A percentile compares a stretch with the other conserved stretches of the same genome.
These are phyloP conservation scores for Neurospora sublineolata DNA, from an alignment of 495 filamentous ascomycete species.

Conservation along the genomic window DNA sequence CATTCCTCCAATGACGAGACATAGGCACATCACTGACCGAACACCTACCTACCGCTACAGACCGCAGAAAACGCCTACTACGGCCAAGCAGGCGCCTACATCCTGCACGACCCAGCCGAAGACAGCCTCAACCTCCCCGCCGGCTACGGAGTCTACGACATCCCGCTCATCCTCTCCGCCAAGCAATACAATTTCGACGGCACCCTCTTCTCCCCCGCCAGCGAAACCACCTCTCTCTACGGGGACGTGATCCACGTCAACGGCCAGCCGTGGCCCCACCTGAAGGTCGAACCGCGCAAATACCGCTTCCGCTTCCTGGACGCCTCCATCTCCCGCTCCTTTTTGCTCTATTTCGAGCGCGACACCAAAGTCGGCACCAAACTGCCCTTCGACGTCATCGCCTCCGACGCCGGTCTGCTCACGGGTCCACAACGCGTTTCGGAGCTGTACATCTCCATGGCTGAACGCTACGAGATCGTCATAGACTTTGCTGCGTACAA, in stretches of 20 bases:
- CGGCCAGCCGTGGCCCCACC: conserved; percentile 44
- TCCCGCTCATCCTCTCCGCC: conserved; percentile 37
- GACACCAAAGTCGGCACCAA: conserved; percentile 6
- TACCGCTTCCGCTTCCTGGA: conserved; percentile 45
- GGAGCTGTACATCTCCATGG: conserved; percentile 37
- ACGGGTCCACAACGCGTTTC: conserved; percentile 20
- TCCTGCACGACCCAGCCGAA: conserved; percentile 33
- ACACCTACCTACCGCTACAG: not conserved
- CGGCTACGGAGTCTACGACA: conserved; percentile 37
- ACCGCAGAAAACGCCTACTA: conserved; percentile 44
- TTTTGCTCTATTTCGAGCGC: conserved; percentile 32
- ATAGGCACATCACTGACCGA: too few relatives aligned
- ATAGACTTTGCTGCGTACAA: conserved; percentile 40
- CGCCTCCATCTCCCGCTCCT: conserved; percentile 38
- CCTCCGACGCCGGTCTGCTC: conserved; percentile 39
- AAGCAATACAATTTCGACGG: conserved; percentile 41
- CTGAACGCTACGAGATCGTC: conserved; percentile 44
- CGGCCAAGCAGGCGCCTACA: conserved; percentile 39
- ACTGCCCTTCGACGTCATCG: conserved; percentile 39
- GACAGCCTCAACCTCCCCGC: conserved; percentile 33
- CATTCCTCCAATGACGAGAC: too few relatives aligned
- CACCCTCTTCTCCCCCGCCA: conserved; percentile 25
- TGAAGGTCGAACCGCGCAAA: conserved; percentile 45
- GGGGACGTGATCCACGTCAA: conserved; percentile 48
- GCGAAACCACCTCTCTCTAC: conserved; percentile 33